These are phyloP conservation scores for Citrus glauca DNA, from an alignment of 345 rosid genomes.

Conservation along the genomic window DNA sequence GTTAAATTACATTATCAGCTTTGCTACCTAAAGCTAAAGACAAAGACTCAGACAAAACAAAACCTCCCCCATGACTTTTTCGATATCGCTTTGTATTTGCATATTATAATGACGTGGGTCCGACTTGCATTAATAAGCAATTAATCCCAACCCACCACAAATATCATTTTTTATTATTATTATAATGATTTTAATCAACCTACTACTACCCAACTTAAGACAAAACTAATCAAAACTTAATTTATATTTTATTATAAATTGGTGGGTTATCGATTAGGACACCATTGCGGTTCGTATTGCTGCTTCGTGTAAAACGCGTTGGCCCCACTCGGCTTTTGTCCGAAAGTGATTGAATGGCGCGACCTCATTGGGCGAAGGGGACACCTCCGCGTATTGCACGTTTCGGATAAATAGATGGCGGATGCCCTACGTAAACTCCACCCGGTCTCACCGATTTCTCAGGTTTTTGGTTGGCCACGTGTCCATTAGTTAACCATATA, in stretches of 20 bases:
- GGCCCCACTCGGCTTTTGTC: slow-evolving; percentile 4
- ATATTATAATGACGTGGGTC: neutral
- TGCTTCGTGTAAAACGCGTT: slow-evolving; percentile 25
- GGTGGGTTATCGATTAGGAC: neutral
- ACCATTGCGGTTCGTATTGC: neutral
- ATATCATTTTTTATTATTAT: neutral
- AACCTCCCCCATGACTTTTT: slow-evolving; percentile 10
- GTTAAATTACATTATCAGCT: neutral
- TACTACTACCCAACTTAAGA: neutral
- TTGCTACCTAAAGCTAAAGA: slow-evolving; percentile 5
- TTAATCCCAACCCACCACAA: neutral
- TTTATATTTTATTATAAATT: neutral
- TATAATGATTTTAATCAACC: neutral
- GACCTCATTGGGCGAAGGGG: slow-evolving; percentile 20
- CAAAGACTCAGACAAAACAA: slow-evolving; percentile 19
- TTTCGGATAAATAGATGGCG: slow-evolving; percentile 9
- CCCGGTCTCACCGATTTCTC: slow-evolving; percentile 19
- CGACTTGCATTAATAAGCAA: neutral
- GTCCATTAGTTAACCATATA: slow-evolving; percentile 17
- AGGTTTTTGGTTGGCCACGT: slow-evolving; percentile 14
- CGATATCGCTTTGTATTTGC: neutral
- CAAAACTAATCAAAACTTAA: neutral
- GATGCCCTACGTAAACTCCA: slow-evolving; percentile 32
- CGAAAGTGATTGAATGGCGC: neutral
- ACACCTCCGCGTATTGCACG: slow-evolving; percentile 16